phyloP scores from a whole-genome alignment of 805 yeast species.

The Clavispora vitiphila region DNA sequence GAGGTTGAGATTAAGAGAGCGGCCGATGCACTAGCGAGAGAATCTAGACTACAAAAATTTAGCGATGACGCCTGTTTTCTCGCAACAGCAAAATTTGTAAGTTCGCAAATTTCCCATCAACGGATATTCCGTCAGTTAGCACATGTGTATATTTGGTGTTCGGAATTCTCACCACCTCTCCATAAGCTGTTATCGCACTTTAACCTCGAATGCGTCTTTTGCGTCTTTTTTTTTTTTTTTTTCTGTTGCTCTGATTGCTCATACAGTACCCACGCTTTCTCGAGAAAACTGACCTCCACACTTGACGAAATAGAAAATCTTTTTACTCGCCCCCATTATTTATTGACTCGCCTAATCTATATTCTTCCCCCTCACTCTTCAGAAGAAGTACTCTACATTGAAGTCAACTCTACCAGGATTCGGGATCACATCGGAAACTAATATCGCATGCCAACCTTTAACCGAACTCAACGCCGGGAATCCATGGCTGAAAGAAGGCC shows the following conservation, averaged over 20 bases:
- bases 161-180: not conserved
- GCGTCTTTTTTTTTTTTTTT: not conserved
- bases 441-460: slow-evolving; percentile 16
- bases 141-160: not conserved
- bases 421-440: not conserved
- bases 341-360: not conserved
- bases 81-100: no score
- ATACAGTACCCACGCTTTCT: not conserved
- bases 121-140: no score
- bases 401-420: not conserved
- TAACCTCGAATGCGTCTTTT: not conserved
- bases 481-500: slow-evolving; percentile 69
- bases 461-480: slow-evolving; percentile 44
- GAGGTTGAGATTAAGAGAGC: not conserved
- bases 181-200: not conserved
- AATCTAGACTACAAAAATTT: not conserved
- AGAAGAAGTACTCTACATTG: not conserved
- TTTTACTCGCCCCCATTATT: not conserved
- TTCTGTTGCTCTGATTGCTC: not conserved
- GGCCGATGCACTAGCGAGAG: not conserved
- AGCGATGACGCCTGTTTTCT: not conserved
- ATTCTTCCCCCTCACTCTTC: not conserved
- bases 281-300: not conserved
- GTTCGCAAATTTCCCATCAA: no score
- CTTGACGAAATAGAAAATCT: not conserved